phyloP scores from a whole-genome alignment of 1,284 basidiomycete species.

The Cutaneotrichosporon arboriforme region DNA sequence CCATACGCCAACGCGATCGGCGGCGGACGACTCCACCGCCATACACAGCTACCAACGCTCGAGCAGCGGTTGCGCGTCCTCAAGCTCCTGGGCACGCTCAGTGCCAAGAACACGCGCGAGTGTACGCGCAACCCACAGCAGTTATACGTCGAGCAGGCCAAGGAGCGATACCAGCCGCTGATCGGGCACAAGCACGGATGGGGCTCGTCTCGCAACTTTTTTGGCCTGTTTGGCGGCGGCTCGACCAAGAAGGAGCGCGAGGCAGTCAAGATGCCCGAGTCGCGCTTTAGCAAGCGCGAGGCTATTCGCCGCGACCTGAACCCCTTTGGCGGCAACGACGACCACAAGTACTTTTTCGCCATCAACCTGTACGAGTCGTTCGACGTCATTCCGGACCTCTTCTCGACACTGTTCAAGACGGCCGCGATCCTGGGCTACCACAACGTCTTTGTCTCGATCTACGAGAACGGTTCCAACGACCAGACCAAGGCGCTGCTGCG shows the following conservation, averaged over 20 bases:
- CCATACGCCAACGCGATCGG: not conserved
- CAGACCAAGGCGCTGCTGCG: slow-evolving; percentile 90
- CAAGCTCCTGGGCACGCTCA: slow-evolving; percentile 74
- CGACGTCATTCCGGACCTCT: slow-evolving; percentile 91
- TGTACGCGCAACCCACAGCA: slow-evolving; percentile 78
- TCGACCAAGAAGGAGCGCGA: slow-evolving; percentile 26
- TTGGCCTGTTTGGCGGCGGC: slow-evolving; percentile 45
- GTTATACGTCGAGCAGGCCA: slow-evolving; percentile 73
- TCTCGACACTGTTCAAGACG: slow-evolving; percentile 88
- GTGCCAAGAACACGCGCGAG: slow-evolving; percentile 82
- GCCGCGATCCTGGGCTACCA: slow-evolving; percentile 85
- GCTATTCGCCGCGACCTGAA: slow-evolving; percentile 47
- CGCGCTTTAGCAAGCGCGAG: slow-evolving; percentile 31
- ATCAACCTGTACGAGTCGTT: slow-evolving; percentile 99
- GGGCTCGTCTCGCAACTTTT: slow-evolving; percentile 55
- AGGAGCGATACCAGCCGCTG: slow-evolving; percentile 73
- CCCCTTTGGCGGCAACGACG: slow-evolving; percentile 31
- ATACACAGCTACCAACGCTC: slow-evolving; percentile 55
- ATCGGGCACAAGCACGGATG: slow-evolving; percentile 67
- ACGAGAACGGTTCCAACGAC: slow-evolving; percentile 93
- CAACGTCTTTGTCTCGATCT: slow-evolving; percentile 93
- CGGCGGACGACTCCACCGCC: not conserved
- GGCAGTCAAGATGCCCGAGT: slow-evolving; percentile 4
- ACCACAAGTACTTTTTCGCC: slow-evolving; percentile 95
- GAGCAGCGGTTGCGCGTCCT: slow-evolving; percentile 78